These are phyloP conservation scores for Wallacemonas collosoma DNA, from an alignment of 208 protist genomes.

Conservation along the genomic window DNA sequence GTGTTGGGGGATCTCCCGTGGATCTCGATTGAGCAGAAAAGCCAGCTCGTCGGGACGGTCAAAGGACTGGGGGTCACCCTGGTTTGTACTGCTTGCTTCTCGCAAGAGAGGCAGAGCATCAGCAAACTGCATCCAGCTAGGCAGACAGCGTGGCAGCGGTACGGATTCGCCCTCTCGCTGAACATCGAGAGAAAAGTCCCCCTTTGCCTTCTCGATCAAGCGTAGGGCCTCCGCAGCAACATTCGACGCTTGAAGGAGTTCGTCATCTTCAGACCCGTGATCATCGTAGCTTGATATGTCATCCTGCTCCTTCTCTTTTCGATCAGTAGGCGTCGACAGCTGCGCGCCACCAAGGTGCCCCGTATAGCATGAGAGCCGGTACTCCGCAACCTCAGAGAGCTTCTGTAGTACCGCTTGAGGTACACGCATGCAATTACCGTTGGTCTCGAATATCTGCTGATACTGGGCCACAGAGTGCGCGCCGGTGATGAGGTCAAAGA, in stretches of 20 bases:
- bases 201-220: constrained; percentile 59
- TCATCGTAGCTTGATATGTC: neutral
- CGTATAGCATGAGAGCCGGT: neutral
- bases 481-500: constrained; percentile 58
- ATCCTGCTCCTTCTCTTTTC: neutral
- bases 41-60: constrained; percentile 18
- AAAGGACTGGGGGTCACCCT: neutral
- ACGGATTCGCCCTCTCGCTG: constrained; percentile 54
- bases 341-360: neutral
- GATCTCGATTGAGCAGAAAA: constrained; percentile 51
- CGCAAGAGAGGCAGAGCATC: constrained; percentile 35
- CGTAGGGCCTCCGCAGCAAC: constrained; percentile 48
- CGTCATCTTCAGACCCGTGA: constrained; percentile 2
- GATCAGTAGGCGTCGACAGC: too few relatives aligned
- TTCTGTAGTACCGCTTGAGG: constrained; percentile 48
- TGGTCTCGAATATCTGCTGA: constrained; percentile 43
- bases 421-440: constrained; percentile 83
- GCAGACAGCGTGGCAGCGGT: constrained; percentile 34
- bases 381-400: constrained; percentile 33
- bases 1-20: constrained; percentile 47
- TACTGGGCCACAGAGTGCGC: constrained; percentile 36
- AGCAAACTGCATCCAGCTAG: constrained; percentile 41
- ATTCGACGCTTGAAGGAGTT: constrained; percentile 32
- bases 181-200: constrained; percentile 62
- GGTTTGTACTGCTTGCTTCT: neutral